phyloP scores from a whole-genome alignment of 2,329 filamentous ascomycete species.

The Fusarium duplospermum region DNA sequence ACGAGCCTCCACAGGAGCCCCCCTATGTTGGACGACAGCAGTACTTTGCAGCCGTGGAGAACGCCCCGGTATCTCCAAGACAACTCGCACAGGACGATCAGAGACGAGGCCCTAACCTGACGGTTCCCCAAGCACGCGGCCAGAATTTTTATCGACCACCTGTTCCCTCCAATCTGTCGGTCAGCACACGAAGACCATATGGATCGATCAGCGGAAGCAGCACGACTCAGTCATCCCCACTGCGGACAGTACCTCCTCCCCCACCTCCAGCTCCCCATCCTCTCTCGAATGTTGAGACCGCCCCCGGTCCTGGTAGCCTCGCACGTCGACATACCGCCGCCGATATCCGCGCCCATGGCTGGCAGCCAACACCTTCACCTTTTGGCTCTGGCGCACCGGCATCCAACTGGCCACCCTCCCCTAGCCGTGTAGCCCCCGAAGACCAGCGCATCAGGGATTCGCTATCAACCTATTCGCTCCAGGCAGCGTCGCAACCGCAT shows the following conservation, averaged over 20 bases:
- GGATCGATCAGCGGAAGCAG: conserved; percentile 85
- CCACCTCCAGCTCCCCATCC: conserved; percentile 74
- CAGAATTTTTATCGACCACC: conserved; percentile 78
- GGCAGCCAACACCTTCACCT: conserved; percentile 73
- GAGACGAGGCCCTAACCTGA: conserved; percentile 77
- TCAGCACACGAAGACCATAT: conserved; percentile 81
- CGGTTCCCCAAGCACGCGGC: conserved; percentile 68
- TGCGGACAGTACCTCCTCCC: conserved; percentile 75
- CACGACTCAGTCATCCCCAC: conserved; percentile 74
- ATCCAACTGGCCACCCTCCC: conserved; percentile 66
- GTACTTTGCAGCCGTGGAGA: conserved; percentile 76
- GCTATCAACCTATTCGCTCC: conserved; percentile 65
- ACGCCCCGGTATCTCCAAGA: conserved; percentile 86
- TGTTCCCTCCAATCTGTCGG: conserved; percentile 83
- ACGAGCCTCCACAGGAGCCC: conserved; percentile 73
- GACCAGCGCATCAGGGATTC: conserved; percentile 69
- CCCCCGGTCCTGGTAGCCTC: conserved; percentile 76
- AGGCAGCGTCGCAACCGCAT: conserved; percentile 54
- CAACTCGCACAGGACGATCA: conserved; percentile 88
- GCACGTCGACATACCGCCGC: conserved; percentile 91
- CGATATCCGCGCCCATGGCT: conserved; percentile 91
- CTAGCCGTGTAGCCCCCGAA: conserved; percentile 61
- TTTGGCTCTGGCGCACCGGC: conserved; percentile 69
- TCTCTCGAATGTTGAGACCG: conserved; percentile 70
- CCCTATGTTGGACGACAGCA: conserved; percentile 74